phyloP scores from a whole-genome alignment of 352 stramenopile species.

The Globisporangium nodosum region DNA sequence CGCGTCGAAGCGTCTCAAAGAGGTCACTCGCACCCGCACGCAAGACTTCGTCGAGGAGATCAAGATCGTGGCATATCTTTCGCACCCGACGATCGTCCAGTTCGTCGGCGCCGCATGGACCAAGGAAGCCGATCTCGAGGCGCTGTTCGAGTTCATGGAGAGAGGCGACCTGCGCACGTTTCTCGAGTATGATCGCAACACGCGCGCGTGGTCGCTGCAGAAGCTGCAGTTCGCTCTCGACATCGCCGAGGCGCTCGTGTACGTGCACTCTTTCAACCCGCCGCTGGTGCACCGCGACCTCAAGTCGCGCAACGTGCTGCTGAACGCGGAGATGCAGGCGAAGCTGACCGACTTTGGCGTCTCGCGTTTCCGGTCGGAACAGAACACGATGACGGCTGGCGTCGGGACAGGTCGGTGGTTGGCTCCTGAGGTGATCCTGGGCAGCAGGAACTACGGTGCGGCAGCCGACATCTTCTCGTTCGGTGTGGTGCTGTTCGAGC shows the following conservation, averaged over 20 bases:
- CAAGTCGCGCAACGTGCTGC: constrained; percentile 79
- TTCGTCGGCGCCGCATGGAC: constrained; percentile 45
- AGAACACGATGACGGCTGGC: constrained; percentile 45
- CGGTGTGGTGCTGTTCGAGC: constrained; percentile 45
- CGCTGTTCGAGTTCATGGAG: constrained; percentile 60
- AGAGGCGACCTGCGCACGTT: constrained; percentile 39
- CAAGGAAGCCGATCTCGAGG: constrained; percentile 38
- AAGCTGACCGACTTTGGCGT: constrained; percentile 64
- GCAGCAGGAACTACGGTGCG: constrained; percentile 36
- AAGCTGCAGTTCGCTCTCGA: constrained; percentile 15
- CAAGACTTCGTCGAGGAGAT: constrained; percentile 50
- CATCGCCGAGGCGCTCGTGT: constrained; percentile 13
- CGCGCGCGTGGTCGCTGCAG: background rate
- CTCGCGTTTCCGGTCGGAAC: constrained; percentile 29
- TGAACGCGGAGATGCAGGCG: constrained; percentile 30
- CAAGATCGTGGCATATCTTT: constrained; percentile 32
- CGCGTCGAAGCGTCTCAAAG: constrained; percentile 14
- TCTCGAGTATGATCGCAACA: constrained; percentile 11
- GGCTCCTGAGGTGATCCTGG: constrained; percentile 48
- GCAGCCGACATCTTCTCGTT: constrained; percentile 58
- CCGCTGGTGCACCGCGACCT: constrained; percentile 54
- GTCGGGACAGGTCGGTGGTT: constrained; percentile 51
- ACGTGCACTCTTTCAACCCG: constrained; percentile 17
- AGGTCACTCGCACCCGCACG: constrained; percentile 17
- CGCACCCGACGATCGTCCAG: constrained; percentile 38